A percentile compares a stretch with the other conserved stretches of the same genome.
These are phyloP conservation scores for Isatis lusitanica DNA, from an alignment of 441 rosid species.

Conservation along the genomic window DNA sequence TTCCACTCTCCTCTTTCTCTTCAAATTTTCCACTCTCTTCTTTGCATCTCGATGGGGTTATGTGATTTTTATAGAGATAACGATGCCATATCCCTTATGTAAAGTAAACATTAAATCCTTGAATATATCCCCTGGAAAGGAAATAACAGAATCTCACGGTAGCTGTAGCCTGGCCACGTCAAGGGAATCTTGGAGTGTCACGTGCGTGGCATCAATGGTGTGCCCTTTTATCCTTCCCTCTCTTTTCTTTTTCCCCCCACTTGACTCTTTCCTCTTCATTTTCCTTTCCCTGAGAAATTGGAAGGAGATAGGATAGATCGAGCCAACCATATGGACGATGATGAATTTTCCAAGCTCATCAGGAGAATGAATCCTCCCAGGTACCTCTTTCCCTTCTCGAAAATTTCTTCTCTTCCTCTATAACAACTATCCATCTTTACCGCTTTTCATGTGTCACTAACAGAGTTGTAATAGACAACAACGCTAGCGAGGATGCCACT, in stretches of 20 bases:
- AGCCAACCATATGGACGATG: slow-evolving; percentile 57
- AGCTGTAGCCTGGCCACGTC: slow-evolving; percentile 16
- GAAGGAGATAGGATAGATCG: background rate
- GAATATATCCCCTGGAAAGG: background rate
- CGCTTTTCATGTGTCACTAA: slow-evolving; percentile 11
- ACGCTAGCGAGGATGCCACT: slow-evolving; percentile 68
- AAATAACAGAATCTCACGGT: slow-evolving; percentile 16
- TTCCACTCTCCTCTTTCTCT: background rate
- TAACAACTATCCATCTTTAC: background rate
- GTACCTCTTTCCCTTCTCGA: slow-evolving; percentile 22
- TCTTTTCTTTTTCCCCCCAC: background rate
- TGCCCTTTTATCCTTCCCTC: slow-evolving; percentile 15
- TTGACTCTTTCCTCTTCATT: background rate
- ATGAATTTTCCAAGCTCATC: slow-evolving; percentile 86
- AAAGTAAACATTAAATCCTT: no score
- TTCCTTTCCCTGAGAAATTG: slow-evolving; percentile 41
- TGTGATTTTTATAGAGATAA: background rate
- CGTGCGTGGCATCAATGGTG: slow-evolving; percentile 19
- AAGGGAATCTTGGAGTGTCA: slow-evolving; percentile 25
- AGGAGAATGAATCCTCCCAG: slow-evolving; percentile 93
- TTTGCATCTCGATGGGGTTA: no score
- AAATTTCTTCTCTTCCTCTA: background rate
- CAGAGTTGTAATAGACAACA: slow-evolving; percentile 88
- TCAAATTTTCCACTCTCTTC: no score
- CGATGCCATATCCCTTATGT: background rate